A percentile compares a stretch with the other conserved stretches of the same genome.
Evolutionary conservation across 768 basidiomycete species (phyloP).

Genomic region (Calocybe indica): DNA sequence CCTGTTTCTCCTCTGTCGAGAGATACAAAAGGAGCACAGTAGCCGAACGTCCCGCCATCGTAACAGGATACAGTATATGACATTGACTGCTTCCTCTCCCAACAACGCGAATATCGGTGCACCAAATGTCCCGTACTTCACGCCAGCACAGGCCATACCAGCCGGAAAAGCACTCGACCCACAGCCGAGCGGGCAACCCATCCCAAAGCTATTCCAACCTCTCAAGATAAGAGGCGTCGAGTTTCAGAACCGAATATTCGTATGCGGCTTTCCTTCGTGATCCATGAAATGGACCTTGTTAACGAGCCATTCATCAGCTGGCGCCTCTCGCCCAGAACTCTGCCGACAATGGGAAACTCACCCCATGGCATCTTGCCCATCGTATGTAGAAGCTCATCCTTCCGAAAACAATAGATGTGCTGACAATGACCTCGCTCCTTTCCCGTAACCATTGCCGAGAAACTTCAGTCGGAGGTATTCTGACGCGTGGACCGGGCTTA

Average conservation of each 20-base stretch:
- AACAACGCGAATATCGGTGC: conserved; percentile 12
- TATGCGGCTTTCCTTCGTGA: conserved; percentile 18
- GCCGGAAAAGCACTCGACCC: conserved; percentile 36
- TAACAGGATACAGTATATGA: no score
- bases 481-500: conserved; percentile 48
- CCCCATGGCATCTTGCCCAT: conserved; percentile 55
- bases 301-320: conserved; percentile 20
- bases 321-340: conserved; percentile 62
- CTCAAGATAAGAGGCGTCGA: conserved; percentile 46
- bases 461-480: conserved; percentile 43
- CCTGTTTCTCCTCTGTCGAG: no score
- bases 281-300: neutral
- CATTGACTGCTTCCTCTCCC: neutral
- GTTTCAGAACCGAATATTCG: conserved; percentile 53
- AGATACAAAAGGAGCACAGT: no score
- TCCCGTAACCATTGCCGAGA: conserved; percentile 7
- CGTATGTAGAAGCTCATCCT: conserved; percentile 26
- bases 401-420: no score
- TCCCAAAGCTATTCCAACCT: conserved; percentile 43
- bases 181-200: conserved; percentile 29
- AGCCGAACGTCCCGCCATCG: no score
- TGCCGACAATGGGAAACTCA: conserved; percentile 42
- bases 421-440: conserved; percentile 13
- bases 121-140: conserved; percentile 27
- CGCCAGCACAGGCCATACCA: conserved; percentile 36